Base-by-base conservation (phyloP, 2,329 filamentous ascomycete genomes). In the Penicillium paneum region DNA sequence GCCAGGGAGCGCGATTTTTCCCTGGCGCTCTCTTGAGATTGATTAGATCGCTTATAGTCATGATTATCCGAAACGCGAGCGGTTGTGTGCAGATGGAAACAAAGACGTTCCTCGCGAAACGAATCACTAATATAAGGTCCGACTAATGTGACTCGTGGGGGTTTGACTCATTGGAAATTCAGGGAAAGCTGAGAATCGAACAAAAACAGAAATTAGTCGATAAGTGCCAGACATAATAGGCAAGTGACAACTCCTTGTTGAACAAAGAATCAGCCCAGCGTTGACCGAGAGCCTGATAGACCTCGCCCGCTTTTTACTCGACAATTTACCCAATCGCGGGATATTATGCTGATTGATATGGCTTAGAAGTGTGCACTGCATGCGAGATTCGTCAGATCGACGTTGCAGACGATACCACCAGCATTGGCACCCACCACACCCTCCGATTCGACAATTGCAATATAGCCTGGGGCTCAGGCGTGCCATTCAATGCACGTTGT, bases 1-100 rank as follows among this genome's bases (percentile, higher is more conserved):
- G 54, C 61, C 63, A 64, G 32, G 66, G 66, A 7, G 49, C 46
- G 45, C 56, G 32, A 6, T 50, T 57, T 26, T n/a, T 45, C 15
- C 40, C 47, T 15, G 39, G 17, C 17, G 35, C 38, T 21, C 24
- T 35, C 41, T 56, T 53, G 26, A 39, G 49, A 1, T 21, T 32
- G 39, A 38, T 12, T n/a, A 45, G 12, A n/a, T 32, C 21, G 5
- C 42, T 11, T 19, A 43, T 44, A 13, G 10, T 35, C 39, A 43
- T 39, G 10, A 12, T 43, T 35, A 24, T 38, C 28, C n/a, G 21
- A 4, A 4, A 19, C n/a, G 19, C 10, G 28, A 17, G 36, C 2
- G 15, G 29, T 34, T 34, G 35, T 42, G 11, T 24, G 19, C 19
- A 17, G 15, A 34, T 21, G 28, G 13, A 26, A 49, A 49, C 36